A percentile compares a stretch with the other conserved stretches of the same genome.
Conservation (phyloP, 1,284 basidiomycete genomes). For the Fistulina hepatica region DNA sequence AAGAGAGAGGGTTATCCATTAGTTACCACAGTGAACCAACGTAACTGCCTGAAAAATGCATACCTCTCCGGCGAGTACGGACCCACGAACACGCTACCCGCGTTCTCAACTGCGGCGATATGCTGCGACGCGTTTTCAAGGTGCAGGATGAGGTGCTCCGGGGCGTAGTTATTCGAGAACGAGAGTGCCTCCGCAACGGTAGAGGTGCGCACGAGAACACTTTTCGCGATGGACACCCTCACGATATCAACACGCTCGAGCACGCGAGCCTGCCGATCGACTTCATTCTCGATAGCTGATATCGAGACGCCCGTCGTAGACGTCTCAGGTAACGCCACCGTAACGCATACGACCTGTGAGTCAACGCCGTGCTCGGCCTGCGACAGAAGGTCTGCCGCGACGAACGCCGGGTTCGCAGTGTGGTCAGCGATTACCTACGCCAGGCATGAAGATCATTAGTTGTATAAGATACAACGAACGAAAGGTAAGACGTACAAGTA, state of each 20-base stretch:
- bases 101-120: constrained; percentile 71
- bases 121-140: constrained; percentile 58
- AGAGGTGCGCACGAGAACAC: constrained; percentile 73
- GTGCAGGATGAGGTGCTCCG: constrained; percentile 92
- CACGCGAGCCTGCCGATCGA: constrained; percentile 82
- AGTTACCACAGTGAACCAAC: constrained; percentile 4
- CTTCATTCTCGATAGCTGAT: constrained; percentile 69
- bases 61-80: constrained; percentile 91
- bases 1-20: too few relatives aligned
- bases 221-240: constrained; percentile 84
- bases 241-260: constrained; percentile 87
- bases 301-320: too few relatives aligned
- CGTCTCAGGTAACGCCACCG: constrained; percentile 55
- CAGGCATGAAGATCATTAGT: too few relatives aligned
- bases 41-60: constrained; percentile 13
- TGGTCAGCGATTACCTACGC: constrained; percentile 84
- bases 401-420: constrained; percentile 79
- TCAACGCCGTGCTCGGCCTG: constrained; percentile 98
- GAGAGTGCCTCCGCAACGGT: constrained; percentile 67
- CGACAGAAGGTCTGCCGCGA: constrained; percentile 92
- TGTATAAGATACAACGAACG: constrained; percentile 1
- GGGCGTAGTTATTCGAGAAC: constrained; percentile 97
- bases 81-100: constrained; percentile 95
- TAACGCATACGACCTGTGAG: constrained; percentile 93
- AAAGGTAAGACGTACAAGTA: constrained; percentile 56